A percentile compares a stretch with the other conserved stretches of the same genome.
These are phyloP conservation scores for Haberlea rhodopensis DNA, from an alignment of 257 asterid species.

Conservation along the genomic window DNA sequence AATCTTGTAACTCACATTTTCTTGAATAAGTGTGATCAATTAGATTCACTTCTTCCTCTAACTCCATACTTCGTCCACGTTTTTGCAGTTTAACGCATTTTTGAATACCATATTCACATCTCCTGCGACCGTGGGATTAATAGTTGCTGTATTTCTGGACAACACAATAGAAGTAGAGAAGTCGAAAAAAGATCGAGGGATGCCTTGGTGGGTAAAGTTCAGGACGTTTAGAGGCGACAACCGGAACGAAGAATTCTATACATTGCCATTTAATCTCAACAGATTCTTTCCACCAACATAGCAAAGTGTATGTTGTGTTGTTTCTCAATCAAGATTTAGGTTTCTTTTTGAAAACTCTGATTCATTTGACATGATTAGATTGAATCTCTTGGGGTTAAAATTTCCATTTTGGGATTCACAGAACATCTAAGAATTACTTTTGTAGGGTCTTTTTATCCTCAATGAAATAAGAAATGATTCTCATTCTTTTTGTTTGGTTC, in stretches of 20 bases:
- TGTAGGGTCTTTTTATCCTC: conserved; percentile 19
- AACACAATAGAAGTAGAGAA: conserved; percentile 92
- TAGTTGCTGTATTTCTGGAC: conserved; percentile 83
- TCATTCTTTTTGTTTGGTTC: no score
- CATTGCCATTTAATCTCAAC: conserved; percentile 89
- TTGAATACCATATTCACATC: conserved; percentile 86
- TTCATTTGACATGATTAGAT: conserved; percentile 31
- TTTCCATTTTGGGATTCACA: conserved; percentile 25
- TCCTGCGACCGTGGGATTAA: conserved; percentile 77
- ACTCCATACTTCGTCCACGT: background rate
- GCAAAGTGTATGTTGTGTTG: conserved; percentile 13
- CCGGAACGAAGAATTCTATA: conserved; percentile 91
- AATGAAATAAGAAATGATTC: no score
- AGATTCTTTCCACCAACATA: conserved; percentile 97
- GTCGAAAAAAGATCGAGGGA: conserved; percentile 92
- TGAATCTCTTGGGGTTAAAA: conserved; percentile 25
- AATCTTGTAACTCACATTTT: no score
- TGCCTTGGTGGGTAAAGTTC: conserved; percentile 99
- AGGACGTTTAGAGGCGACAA: conserved; percentile 91
- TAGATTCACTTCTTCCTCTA: background rate
- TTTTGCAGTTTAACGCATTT: conserved; percentile 84
- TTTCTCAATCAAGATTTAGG: conserved; percentile 12
- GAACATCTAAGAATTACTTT: conserved; percentile 5
- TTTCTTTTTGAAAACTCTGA: conserved; percentile 17
- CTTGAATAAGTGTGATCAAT: no score